Conservation (phyloP, 2,329 filamentous ascomycete species). For the Acarospora socialis region DNA sequence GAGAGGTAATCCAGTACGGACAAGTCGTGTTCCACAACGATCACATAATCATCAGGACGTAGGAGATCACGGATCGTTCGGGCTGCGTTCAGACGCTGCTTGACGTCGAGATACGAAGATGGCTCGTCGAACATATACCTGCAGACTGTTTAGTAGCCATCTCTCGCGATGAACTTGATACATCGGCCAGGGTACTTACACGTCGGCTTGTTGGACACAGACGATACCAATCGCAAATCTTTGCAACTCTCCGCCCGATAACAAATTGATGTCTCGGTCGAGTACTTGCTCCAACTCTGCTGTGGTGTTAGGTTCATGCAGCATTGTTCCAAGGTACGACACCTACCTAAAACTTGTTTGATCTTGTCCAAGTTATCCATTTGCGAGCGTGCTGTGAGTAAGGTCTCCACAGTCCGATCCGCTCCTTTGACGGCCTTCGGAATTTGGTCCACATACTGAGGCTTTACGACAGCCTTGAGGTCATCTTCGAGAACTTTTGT, state of each 20-base stretch:
- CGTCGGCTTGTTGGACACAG: conserved; percentile 89
- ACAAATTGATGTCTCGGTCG: conserved; percentile 75
- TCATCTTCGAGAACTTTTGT: conserved; percentile 96
- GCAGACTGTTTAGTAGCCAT: conserved; percentile 9
- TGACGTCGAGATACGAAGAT: conserved; percentile 97
- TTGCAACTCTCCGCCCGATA: conserved; percentile 96
- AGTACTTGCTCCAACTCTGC: conserved; percentile 73
- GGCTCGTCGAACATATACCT: conserved; percentile 99
- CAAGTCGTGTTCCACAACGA: conserved; percentile 98
- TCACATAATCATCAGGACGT: conserved; percentile 83
- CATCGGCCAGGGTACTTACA: conserved; percentile 35
- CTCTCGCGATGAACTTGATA: conserved; percentile 2
- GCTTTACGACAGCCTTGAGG: conserved; percentile 95
- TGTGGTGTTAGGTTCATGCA: conserved; percentile 12
- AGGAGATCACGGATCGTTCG: conserved; percentile 85
- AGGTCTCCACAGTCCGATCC: conserved; percentile 61
- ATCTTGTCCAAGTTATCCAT: conserved; percentile 73
- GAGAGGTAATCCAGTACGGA: conserved; percentile 97
- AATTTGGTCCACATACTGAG: conserved; percentile 97
- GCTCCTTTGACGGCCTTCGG: conserved; percentile 77
- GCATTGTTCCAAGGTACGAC: conserved; percentile 1
- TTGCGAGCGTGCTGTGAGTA: conserved; percentile 63
- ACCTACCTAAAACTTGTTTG: conserved; percentile 55
- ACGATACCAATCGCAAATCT: conserved; percentile 94
- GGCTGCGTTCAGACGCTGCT: conserved; percentile 89